Evolutionary conservation across 805 yeast species (phyloP).

Genomic region (Wickerhamomyces tratensis): DNA sequence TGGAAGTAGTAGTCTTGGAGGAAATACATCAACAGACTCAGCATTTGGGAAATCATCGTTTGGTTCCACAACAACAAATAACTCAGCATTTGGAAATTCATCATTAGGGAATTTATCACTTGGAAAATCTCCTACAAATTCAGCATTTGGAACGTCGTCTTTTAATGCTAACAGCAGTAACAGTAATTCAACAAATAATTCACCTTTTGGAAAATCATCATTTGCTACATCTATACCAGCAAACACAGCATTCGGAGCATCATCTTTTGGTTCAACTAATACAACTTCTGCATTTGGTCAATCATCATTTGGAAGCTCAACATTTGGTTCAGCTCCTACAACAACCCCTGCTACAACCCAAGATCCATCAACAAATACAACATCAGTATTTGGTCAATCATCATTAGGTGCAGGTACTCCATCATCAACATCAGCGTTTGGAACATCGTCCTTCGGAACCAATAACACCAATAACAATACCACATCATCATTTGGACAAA

Average conservation of each 20-base stretch:
- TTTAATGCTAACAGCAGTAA: no score
- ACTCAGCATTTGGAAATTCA: conserved; percentile 6
- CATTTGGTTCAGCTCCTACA: neutral
- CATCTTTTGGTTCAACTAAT: neutral
- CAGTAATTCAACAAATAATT: no score
- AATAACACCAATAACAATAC: no score
- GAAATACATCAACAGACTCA: neutral
- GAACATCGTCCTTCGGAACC: neutral
- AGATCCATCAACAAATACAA: conserved; percentile 1
- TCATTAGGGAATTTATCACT: conserved; percentile 9
- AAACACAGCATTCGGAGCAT: conserved; percentile 16
- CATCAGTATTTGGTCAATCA: conserved; percentile 1
- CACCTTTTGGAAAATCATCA: neutral
- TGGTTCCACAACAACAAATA: conserved; percentile 1
- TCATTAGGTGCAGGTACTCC: neutral
- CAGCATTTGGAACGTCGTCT: no score
- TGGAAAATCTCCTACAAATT: neutral
- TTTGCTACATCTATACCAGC: conserved; percentile 2
- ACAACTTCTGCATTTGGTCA: conserved; percentile 3
- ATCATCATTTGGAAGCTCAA: no score
- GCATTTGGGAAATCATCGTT: conserved; percentile 8
- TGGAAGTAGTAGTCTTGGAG: conserved; percentile 3
- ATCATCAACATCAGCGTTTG: conserved; percentile 5
- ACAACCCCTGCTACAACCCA: conserved; percentile 6
- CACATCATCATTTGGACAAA: no score